Conservation (phyloP, 2,329 filamentous ascomycete genomes). For the Monilinia fructicola region DNA sequence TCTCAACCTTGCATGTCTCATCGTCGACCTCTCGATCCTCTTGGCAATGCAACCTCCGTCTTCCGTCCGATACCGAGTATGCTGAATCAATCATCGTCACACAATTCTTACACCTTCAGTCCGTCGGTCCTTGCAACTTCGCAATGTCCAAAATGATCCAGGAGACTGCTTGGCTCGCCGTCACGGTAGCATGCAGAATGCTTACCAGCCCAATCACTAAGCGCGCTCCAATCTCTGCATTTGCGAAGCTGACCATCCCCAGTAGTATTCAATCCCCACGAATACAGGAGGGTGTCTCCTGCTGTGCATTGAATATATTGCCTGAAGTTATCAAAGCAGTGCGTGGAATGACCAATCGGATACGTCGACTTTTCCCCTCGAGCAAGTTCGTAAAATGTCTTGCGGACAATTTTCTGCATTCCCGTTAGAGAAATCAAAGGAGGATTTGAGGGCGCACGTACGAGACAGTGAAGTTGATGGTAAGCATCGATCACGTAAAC, state of each 20-base stretch:
- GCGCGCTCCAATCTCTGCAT: constrained; percentile 1
- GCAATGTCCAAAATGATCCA: constrained; percentile 2
- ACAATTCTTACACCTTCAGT: not conserved
- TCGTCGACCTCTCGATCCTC: not conserved
- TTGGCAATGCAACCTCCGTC: not conserved
- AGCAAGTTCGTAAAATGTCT: not conserved
- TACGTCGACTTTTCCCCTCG: not conserved
- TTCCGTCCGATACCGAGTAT: constrained; percentile 2
- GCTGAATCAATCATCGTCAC: not conserved
- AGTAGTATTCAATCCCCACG: not conserved
- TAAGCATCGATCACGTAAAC: constrained; percentile 7
- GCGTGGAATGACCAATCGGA: not conserved
- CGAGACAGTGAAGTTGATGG: constrained; percentile 1
- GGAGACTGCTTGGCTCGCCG: not conserved
- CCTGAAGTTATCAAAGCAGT: constrained; percentile 2
- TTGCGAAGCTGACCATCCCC: constrained; percentile 3
- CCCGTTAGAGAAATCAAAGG: not conserved
- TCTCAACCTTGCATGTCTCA: not conserved
- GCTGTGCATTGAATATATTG: constrained; percentile 5
- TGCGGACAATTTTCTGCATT: not conserved
- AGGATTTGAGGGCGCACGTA: not conserved
- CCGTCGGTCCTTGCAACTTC: constrained; percentile 3
- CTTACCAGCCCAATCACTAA: not conserved
- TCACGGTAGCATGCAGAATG: constrained; percentile 1
- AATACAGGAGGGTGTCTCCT: not conserved